Evolutionary conservation across 768 basidiomycete genomes (phyloP), one percentile per base, ranked within the genome.

Genomic region (Gyrodon lividus): DNA sequence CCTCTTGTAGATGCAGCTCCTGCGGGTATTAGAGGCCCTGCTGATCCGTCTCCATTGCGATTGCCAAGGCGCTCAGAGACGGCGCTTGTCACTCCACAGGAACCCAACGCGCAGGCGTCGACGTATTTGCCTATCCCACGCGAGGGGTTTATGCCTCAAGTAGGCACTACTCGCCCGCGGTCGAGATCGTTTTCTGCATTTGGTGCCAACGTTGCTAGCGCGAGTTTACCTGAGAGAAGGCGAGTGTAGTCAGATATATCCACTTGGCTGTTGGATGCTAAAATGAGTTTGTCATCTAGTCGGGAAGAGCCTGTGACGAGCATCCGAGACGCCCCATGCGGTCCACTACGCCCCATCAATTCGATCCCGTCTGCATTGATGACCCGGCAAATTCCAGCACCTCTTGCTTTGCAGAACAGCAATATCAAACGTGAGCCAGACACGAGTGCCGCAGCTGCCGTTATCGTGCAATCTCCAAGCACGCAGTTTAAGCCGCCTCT

Each of bases 121-220:
- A 30, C 43, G 40, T 48, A 31, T 52, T 14, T 49, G 28, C 67
- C 68, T 17, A 61, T 87, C 23, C 84, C 79, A 0, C 67, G 86
- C 13, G 73, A 84, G 0, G 84, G 86, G 42, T 89, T 90, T 60
- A 74, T 81, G 50, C 87, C 89, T 0, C 76, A 77, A 49, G 73
- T 72, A 8, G 72, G 75, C 6, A 73, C 73, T 3, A 59, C 72
- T 8, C 70, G 89, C 6, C 80, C 78, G 13, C 69, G 79, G 5
- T 90, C 89, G 5, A 67, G 88, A 44, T 89, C 87, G 19, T 92
- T 92, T 62, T 90, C 88, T 8, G 85, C 81, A 3, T 85, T 89
- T 66, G 78, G 81, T 45, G 71, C 75, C 4, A 58, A 66, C 5
- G 48, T 47, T 1, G 41, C 46, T 43, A n/a, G 12, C 5, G 31